phyloP scores from a whole-genome alignment of 306 rosid genomes.

The Quercus aquifolioides region DNA sequence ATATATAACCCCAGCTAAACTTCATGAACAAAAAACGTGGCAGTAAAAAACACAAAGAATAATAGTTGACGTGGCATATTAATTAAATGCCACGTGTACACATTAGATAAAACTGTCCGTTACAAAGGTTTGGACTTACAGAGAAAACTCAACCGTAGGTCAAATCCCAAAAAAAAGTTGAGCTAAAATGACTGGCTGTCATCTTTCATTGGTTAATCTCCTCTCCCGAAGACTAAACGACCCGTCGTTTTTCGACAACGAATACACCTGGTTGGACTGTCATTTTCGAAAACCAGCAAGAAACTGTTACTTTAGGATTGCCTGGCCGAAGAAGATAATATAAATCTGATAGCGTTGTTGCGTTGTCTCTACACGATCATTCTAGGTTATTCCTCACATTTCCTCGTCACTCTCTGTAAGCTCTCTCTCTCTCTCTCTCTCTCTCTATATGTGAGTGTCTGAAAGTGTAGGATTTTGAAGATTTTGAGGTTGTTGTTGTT shows the following conservation, averaged over 20 bases:
- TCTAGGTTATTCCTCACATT: neutral
- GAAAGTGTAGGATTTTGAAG: too few species aligned
- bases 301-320: neutral
- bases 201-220: neutral
- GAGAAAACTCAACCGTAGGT: neutral
- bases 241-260: neutral
- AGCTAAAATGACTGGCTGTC: neutral
- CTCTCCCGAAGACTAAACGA: neutral
- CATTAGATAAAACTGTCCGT: neutral
- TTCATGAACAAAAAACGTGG: neutral
- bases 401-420: conserved; percentile 3
- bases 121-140: neutral
- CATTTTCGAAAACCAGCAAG: neutral
- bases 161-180: neutral
- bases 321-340: neutral
- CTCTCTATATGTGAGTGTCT: too few species aligned
- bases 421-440: neutral
- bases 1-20: neutral
- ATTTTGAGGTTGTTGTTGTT: neutral
- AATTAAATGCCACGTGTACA: neutral
- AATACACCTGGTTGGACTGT: neutral
- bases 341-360: neutral
- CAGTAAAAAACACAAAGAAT: neutral
- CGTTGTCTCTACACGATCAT: neutral
- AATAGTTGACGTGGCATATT: neutral